Evolutionary conservation across 2,329 filamentous ascomycete species (phyloP).

Genomic region (Colletotrichum chrysophilum): DNA sequence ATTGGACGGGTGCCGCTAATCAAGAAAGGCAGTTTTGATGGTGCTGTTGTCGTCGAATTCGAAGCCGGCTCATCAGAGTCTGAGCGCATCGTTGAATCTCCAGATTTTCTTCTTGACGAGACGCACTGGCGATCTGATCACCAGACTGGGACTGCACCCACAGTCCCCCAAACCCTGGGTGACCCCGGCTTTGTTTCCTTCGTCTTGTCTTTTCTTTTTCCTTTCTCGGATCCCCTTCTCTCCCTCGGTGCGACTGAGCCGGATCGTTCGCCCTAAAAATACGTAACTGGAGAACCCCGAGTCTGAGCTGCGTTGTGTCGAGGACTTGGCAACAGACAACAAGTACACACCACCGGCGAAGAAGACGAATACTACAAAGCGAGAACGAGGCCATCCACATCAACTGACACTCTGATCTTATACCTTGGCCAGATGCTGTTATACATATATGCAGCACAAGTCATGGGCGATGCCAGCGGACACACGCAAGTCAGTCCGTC

Average conservation of each 20-base stretch:
- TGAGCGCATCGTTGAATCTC: neutral
- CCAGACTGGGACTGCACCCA: neutral
- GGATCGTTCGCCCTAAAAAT: neutral
- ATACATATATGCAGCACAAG: neutral
- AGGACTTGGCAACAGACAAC: neutral
- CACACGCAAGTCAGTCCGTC: neutral
- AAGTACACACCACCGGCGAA: neutral
- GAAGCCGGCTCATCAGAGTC: neutral
- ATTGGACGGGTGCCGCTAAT: neutral
- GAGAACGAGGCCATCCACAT: neutral
- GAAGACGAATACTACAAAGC: neutral
- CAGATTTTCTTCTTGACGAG: neutral
- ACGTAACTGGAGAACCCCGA: neutral
- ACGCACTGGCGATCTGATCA: slow-evolving; percentile 12
- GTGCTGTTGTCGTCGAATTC: neutral
- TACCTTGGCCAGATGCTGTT: neutral
- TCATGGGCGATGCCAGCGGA: neutral
- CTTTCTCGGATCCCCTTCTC: neutral
- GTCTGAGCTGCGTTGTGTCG: neutral
- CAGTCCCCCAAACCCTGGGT: neutral
- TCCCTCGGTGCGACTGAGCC: neutral
- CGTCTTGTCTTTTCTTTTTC: neutral
- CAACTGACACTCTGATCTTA: neutral
- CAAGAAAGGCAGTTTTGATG: neutral
- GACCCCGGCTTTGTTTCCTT: neutral